A percentile compares a stretch with the other conserved stretches of the same genome.
phyloP scores from a whole-genome alignment of 495 filamentous ascomycete species.

The Hypoxylon trugodes region DNA sequence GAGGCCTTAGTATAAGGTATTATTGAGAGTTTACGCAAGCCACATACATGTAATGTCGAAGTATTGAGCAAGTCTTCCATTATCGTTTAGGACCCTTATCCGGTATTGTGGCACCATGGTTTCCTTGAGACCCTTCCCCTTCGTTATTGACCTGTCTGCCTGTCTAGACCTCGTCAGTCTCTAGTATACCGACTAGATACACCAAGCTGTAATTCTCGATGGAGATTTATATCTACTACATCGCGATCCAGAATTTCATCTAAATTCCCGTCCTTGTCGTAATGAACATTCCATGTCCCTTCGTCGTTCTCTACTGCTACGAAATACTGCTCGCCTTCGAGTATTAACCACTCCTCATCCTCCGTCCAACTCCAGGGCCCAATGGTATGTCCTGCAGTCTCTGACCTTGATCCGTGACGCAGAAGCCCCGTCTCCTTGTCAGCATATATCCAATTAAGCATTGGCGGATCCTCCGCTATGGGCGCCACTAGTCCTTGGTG shows the following conservation, averaged over 20 bases:
- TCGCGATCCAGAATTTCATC: constrained; percentile 40
- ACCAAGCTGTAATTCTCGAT: constrained; percentile 44
- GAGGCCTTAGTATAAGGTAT: constrained; percentile 25
- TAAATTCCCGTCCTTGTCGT: constrained; percentile 50
- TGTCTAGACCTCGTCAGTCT: constrained; percentile 24
- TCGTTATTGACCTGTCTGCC: not conserved
- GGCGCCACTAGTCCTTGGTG: constrained; percentile 66
- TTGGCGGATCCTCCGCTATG: constrained; percentile 65
- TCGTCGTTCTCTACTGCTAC: constrained; percentile 55
- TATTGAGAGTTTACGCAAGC: constrained; percentile 7
- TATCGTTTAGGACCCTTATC: not conserved
- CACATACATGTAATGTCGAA: constrained; percentile 13
- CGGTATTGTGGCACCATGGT: not conserved
- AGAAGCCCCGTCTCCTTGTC: constrained; percentile 64
- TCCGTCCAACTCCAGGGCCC: constrained; percentile 67
- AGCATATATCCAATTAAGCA: constrained; percentile 72
- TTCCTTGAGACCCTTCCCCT: not conserved
- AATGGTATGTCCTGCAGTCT: constrained; percentile 57
- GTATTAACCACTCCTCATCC: constrained; percentile 62
- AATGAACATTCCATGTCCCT: constrained; percentile 56
- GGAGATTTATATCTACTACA: constrained; percentile 45
- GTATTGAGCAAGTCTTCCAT: constrained; percentile 11
- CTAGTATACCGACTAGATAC: constrained; percentile 43
- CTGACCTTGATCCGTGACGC: constrained; percentile 61
- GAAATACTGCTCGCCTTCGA: constrained; percentile 55